A percentile compares a stretch with the other conserved stretches of the same genome.
Conservation (phyloP, 2,329 filamentous ascomycete species). For the Aspergillus japonicus region DNA sequence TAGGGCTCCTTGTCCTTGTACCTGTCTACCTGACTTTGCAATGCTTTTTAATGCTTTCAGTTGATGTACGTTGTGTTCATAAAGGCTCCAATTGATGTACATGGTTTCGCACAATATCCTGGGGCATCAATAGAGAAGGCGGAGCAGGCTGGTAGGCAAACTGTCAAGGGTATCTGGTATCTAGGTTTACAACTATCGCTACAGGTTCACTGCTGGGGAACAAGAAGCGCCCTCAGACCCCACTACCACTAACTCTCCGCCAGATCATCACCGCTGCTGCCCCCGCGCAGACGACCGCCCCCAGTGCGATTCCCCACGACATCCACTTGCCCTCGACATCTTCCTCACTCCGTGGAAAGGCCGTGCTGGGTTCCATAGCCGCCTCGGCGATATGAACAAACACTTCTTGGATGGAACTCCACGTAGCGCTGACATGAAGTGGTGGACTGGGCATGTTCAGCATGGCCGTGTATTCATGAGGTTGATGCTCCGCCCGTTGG, state of each 20-base stretch:
- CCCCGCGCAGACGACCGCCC: constrained; percentile 63
- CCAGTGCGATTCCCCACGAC: constrained; percentile 79
- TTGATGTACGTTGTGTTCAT: too few relatives aligned
- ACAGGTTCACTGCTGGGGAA: background rate
- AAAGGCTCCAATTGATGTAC: too few relatives aligned
- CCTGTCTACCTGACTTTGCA: too few relatives aligned
- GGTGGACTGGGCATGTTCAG: constrained; percentile 82
- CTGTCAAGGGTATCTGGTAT: background rate
- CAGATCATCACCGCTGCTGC: constrained; percentile 61
- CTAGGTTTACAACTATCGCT: background rate
- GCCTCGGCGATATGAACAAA: constrained; percentile 91
- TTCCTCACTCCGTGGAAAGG: constrained; percentile 86
- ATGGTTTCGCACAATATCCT: background rate
- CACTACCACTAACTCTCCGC: constrained; percentile 49
- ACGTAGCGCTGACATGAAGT: constrained; percentile 90
- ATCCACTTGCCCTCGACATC: constrained; percentile 75
- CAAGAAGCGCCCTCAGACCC: constrained; percentile 19
- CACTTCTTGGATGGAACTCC: constrained; percentile 89
- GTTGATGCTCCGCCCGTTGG: constrained; percentile 86
- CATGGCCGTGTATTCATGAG: constrained; percentile 82
- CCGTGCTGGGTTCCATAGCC: constrained; percentile 82
- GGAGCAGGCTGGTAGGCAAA: background rate
- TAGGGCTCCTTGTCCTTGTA: too few relatives aligned
- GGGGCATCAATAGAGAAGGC: background rate
- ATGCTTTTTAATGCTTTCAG: too few relatives aligned